phyloP scores from a whole-genome alignment of 805 yeast species.

The Starmerella asiatica region DNA sequence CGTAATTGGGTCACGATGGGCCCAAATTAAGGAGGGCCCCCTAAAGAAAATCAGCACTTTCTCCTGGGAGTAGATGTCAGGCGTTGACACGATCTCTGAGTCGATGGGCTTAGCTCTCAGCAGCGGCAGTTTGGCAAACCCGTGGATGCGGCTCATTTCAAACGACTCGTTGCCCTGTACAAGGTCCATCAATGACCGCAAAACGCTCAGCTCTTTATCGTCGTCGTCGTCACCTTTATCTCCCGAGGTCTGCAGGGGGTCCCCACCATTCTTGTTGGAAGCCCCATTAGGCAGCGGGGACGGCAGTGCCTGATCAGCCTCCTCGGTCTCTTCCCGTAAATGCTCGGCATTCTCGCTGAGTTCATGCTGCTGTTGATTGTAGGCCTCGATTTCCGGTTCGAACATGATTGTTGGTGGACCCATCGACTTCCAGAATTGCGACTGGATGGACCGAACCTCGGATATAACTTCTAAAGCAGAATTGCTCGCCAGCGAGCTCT shows the following conservation, averaged over 20 bases:
- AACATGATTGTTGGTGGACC: constrained; percentile 25
- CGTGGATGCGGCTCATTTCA: constrained; percentile 37
- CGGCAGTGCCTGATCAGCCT: neutral
- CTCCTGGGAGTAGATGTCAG: constrained; percentile 45
- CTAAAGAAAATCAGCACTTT: constrained; percentile 62
- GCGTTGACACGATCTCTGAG: constrained; percentile 58
- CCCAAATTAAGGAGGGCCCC: constrained; percentile 91
- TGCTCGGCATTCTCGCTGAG: constrained; percentile 14
- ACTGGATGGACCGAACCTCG: constrained; percentile 65
- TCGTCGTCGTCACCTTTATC: neutral
- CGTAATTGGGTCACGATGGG: constrained; percentile 56
- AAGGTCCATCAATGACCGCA: constrained; percentile 45
- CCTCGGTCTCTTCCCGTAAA: constrained; percentile 9
- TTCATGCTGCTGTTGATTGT: constrained; percentile 14
- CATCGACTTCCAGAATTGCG: constrained; percentile 77
- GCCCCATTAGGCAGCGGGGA: neutral
- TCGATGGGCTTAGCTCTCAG: constrained; percentile 36
- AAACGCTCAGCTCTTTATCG: constrained; percentile 3
- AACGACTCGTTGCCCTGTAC: constrained; percentile 56
- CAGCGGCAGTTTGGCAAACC: constrained; percentile 59
- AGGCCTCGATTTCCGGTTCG: constrained; percentile 16
- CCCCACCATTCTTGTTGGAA: neutral
- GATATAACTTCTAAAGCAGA: constrained; percentile 71
- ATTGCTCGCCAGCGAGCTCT: constrained; percentile 50
- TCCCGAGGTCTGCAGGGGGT: neutral